Conservation (phyloP, 1,284 basidiomycete genomes). For the Schizophyllum amplum region DNA sequence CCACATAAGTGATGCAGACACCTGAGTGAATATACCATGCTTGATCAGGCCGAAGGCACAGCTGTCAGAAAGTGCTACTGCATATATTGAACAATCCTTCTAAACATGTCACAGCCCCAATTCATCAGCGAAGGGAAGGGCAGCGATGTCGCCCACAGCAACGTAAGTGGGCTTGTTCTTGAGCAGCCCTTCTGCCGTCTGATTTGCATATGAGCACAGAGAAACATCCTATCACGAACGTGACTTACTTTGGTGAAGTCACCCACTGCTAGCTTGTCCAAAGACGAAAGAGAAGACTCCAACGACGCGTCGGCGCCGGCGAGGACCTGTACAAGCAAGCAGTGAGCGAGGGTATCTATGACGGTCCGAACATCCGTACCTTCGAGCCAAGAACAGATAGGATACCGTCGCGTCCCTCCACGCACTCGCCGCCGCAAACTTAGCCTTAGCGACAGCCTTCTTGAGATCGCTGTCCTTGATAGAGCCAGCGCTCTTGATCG, state of each 20-base stretch:
- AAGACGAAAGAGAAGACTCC: constrained; percentile 43
- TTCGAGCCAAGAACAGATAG: constrained; percentile 53
- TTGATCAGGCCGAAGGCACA: no score
- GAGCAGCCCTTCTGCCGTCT: constrained; percentile 50
- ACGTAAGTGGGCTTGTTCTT: constrained; percentile 80
- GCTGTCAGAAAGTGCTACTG: background rate
- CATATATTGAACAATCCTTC: background rate
- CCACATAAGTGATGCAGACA: no score
- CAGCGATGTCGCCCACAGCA: constrained; percentile 68
- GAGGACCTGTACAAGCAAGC: constrained; percentile 41
- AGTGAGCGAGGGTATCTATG: constrained; percentile 8
- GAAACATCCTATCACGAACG: constrained; percentile 4
- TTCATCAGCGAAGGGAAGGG: constrained; percentile 81
- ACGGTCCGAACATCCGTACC: constrained; percentile 29
- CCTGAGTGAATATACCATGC: no score
- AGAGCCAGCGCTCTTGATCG: constrained; percentile 51
- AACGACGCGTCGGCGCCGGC: constrained; percentile 44
- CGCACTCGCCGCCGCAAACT: constrained; percentile 68
- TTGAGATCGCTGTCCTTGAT: constrained; percentile 65
- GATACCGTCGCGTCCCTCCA: constrained; percentile 69
- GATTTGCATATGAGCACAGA: constrained; percentile 1
- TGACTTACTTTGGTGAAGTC: constrained; percentile 54
- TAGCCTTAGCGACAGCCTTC: constrained; percentile 80
- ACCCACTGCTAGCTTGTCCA: constrained; percentile 55
- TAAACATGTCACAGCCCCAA: constrained; percentile 55